Percentiles rank a stretch among this genome's conserved stretches.
phyloP scores from a whole-genome alignment of 2,329 filamentous ascomycete species.

The Cercospora nicotianae region DNA sequence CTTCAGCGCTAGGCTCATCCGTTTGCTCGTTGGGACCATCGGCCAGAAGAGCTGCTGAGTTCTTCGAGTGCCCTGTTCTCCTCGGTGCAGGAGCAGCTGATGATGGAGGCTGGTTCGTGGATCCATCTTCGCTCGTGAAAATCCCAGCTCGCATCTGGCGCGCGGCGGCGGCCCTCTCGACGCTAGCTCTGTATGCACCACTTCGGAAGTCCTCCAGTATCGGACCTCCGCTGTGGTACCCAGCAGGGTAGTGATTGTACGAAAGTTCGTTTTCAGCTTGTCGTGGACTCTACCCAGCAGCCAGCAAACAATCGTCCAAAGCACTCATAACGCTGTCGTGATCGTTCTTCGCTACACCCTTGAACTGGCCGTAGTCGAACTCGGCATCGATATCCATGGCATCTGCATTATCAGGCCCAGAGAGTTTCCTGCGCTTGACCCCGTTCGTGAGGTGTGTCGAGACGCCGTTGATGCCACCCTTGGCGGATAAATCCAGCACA shows the following conservation, averaged over 20 bases:
- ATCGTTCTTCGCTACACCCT: constrained; percentile 37
- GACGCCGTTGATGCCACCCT: constrained; percentile 1
- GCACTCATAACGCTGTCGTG: constrained; percentile 37
- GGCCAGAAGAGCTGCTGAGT: not conserved
- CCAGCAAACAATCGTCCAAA: constrained; percentile 42
- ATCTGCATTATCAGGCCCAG: constrained; percentile 34
- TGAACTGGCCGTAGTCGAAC: constrained; percentile 40
- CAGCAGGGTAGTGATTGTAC: not conserved
- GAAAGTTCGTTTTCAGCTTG: constrained; percentile 13
- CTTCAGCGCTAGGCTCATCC: not conserved
- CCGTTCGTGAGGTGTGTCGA: constrained; percentile 25
- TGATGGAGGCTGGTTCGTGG: not conserved
- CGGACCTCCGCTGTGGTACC: not conserved
- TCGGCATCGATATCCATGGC: constrained; percentile 41
- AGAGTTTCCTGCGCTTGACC: constrained; percentile 18
- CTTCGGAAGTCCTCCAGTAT: constrained; percentile 6
- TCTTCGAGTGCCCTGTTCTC: not conserved
- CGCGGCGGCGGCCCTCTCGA: not conserved
- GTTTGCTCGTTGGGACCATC: not conserved
- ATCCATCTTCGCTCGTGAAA: not conserved
- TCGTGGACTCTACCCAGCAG: constrained; percentile 29
- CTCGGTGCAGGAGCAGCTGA: not conserved
- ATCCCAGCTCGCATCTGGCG: not conserved
- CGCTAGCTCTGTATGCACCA: not conserved
- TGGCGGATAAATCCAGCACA: constrained; percentile 15